These are phyloP conservation scores for Toxoplasma gondii DNA, from an alignment of 169 alveolate genomes.

Conservation along the genomic window DNA sequence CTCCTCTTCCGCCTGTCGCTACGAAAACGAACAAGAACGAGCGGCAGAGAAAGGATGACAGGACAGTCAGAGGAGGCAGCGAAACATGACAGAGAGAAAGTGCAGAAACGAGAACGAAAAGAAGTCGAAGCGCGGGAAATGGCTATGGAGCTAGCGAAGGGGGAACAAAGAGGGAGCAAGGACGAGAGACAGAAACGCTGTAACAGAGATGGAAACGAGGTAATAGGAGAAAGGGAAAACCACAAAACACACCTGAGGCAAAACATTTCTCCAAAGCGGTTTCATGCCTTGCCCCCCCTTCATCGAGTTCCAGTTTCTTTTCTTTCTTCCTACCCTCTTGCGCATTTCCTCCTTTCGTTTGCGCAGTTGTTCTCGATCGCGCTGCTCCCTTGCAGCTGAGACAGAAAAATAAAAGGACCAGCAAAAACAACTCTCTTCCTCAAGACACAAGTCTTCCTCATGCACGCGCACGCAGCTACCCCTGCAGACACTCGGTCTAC, in stretches of 20 bases:
- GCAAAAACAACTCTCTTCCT: background rate
- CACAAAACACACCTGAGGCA: too few relatives aligned
- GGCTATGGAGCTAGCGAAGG: background rate
- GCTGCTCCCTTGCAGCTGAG: constrained; percentile 15
- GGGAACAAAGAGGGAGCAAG: background rate
- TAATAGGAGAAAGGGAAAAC: too few relatives aligned
- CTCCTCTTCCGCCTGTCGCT: background rate
- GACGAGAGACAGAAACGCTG: background rate
- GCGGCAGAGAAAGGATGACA: too few relatives aligned
- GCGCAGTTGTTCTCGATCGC: background rate
- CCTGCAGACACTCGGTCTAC: background rate
- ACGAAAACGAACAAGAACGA: background rate
- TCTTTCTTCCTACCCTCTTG: background rate
- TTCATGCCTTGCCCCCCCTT: background rate
- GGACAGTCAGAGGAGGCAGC: too few relatives aligned
- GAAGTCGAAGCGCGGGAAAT: background rate
- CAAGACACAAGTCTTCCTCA: background rate
- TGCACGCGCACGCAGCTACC: background rate
- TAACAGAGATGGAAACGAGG: background rate
- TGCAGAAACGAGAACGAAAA: too few relatives aligned
- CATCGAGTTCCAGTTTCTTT: background rate
- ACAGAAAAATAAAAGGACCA: background rate
- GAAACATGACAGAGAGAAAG: too few relatives aligned
- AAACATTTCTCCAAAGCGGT: background rate
- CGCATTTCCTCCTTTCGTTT: background rate